phyloP scores from a whole-genome alignment of 2,329 filamentous ascomycete species.

The Fusarium tupiense region DNA sequence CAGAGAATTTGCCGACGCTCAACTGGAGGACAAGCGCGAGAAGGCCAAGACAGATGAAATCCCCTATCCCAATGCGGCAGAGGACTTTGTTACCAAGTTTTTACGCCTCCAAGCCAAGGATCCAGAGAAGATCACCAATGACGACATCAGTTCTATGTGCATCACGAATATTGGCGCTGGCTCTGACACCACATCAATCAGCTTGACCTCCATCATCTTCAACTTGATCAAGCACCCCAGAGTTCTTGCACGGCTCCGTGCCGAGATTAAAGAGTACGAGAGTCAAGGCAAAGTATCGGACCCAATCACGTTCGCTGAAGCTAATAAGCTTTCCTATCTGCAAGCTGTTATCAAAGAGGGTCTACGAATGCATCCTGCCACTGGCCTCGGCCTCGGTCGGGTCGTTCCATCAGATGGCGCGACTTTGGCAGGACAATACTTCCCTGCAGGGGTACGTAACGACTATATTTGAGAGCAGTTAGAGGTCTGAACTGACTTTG shows the following conservation, averaged over 20 bases:
- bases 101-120: neutral
- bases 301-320: neutral
- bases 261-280: rapidly evolving
- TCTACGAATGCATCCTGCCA: neutral
- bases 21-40: neutral
- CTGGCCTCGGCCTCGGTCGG: neutral
- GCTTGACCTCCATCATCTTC: neutral
- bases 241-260: neutral
- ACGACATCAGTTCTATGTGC: neutral
- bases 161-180: neutral
- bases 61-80: rapidly evolving
- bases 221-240: neutral
- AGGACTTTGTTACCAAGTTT: neutral
- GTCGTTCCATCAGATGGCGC: neutral
- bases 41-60: neutral
- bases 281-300: neutral
- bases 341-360: neutral
- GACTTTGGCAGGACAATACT: neutral
- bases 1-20: rapidly evolving
- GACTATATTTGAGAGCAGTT: too few relatives aligned
- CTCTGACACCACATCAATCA: neutral
- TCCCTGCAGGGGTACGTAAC: neutral
- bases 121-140: neutral
- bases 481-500: neutral
- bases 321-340: neutral